Evolutionary conservation across 768 basidiomycete genomes (phyloP).

Genomic region (Naganishia antarctica): DNA sequence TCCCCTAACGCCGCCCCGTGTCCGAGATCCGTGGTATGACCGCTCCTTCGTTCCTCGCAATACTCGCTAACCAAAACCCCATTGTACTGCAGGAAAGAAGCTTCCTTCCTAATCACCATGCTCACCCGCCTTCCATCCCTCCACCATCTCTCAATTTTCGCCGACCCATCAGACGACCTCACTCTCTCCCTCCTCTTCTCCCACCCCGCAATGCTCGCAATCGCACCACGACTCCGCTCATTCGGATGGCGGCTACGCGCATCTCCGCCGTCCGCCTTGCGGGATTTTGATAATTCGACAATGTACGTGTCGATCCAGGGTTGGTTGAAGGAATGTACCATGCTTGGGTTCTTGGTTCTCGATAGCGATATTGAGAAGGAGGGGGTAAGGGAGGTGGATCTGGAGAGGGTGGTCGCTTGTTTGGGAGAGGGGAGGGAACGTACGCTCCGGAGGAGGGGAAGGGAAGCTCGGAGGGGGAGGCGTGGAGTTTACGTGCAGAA

Average conservation of each 20-base stretch:
- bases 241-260: constrained; percentile 47
- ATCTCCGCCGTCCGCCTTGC: constrained; percentile 35
- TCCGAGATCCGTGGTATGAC: constrained; percentile 6
- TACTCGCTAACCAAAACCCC: neutral
- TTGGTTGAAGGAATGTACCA: constrained; percentile 38
- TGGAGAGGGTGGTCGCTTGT: constrained; percentile 34
- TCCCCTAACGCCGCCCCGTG: constrained; percentile 6
- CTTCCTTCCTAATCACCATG: constrained; percentile 35
- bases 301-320: constrained; percentile 43
- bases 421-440: constrained; percentile 21
- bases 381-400: constrained; percentile 35
- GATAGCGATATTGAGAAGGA: constrained; percentile 43
- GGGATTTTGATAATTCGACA: constrained; percentile 37
- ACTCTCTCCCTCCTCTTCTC: constrained; percentile 39
- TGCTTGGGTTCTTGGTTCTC: constrained; percentile 39
- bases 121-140: constrained; percentile 38
- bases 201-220: constrained; percentile 28
- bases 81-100: constrained; percentile 30
- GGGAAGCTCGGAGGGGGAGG: neutral
- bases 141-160: constrained; percentile 46
- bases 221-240: constrained; percentile 33
- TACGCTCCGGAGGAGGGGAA: neutral
- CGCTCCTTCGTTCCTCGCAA: constrained; percentile 28
- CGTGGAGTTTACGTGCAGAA: neutral
- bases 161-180: constrained; percentile 45